Evolutionary conservation across 805 yeast species (phyloP).

Genomic region (Pichia thaimueangensis): DNA sequence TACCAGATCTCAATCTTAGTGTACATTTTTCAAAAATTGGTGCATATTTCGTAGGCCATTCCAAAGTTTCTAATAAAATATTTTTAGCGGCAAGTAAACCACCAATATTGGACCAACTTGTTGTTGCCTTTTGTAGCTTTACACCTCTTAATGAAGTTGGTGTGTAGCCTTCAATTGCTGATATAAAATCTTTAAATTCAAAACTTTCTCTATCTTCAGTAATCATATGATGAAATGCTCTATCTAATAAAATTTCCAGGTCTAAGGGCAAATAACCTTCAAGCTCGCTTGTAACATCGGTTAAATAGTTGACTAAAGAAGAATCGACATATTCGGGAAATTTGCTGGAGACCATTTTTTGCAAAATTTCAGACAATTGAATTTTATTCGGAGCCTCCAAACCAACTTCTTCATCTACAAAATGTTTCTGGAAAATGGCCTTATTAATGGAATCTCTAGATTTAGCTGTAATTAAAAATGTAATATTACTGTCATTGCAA

Average conservation of each 20-base stretch:
- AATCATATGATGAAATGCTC: conserved; percentile 52
- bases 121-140: conserved; percentile 68
- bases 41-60: conserved; percentile 96
- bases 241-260: conserved; percentile 60
- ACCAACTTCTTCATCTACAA: conserved; percentile 55
- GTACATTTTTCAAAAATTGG: conserved; percentile 92
- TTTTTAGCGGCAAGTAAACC: conserved; percentile 75
- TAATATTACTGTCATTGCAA: conserved; percentile 41
- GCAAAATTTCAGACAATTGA: conserved; percentile 41
- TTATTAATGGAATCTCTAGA: conserved; percentile 62
- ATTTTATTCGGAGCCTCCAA: conserved; percentile 65
- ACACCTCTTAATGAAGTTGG: conserved; percentile 86
- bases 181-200: conserved; percentile 37
- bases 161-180: conserved; percentile 59
- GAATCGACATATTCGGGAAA: conserved; percentile 28
- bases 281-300: conserved; percentile 59
- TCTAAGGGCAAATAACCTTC: conserved; percentile 91
- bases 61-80: conserved; percentile 76
- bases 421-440: conserved; percentile 57
- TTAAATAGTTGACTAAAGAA: conserved; percentile 31
- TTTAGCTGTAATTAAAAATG: conserved; percentile 55
- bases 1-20: conserved; percentile 80
- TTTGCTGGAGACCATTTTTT: conserved; percentile 26
- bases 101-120: conserved; percentile 85
- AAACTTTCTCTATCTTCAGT: conserved; percentile 12